Evolutionary conservation across 768 basidiomycete species (phyloP).

Genomic region (Amanita phalloides): DNA sequence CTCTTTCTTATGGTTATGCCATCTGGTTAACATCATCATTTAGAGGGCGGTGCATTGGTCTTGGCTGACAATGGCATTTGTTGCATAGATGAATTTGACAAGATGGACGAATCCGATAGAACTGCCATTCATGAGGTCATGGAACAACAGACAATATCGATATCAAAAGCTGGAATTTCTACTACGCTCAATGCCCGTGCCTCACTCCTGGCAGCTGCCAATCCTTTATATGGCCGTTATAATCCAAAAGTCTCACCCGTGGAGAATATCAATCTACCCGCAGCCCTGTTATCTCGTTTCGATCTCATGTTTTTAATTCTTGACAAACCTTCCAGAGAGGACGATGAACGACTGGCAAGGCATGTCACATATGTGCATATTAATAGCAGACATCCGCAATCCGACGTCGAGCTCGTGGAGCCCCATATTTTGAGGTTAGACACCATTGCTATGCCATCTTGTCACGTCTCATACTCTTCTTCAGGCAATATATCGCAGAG

Average conservation of each 20-base stretch:
- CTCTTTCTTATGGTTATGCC: not conserved
- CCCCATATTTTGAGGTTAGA: conserved; percentile 80
- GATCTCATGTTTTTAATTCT: conserved; percentile 94
- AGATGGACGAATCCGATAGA: conserved; percentile 97
- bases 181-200: conserved; percentile 97
- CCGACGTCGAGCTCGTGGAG: conserved; percentile 77
- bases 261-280: conserved; percentile 98
- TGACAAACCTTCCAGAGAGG: conserved; percentile 90
- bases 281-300: conserved; percentile 92
- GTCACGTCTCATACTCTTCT: conserved; percentile 6
- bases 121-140: conserved; percentile 99
- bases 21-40: conserved; percentile 3
- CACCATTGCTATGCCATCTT: not conserved
- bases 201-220: conserved; percentile 95
- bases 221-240: conserved; percentile 96
- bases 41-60: conserved; percentile 99
- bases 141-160: conserved; percentile 99
- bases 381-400: conserved; percentile 81
- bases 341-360: conserved; percentile 91
- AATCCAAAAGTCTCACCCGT: conserved; percentile 97
- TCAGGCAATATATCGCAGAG: conserved; percentile 88
- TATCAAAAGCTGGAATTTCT: conserved; percentile 98
- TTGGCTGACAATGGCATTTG: conserved; percentile 99
- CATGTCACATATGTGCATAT: conserved; percentile 99
- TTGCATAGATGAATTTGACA: conserved; percentile 99